A percentile compares a stretch with the other conserved stretches of the same genome.
Conservation (phyloP, 495 filamentous ascomycete genomes). For the Xylaria longipes region DNA sequence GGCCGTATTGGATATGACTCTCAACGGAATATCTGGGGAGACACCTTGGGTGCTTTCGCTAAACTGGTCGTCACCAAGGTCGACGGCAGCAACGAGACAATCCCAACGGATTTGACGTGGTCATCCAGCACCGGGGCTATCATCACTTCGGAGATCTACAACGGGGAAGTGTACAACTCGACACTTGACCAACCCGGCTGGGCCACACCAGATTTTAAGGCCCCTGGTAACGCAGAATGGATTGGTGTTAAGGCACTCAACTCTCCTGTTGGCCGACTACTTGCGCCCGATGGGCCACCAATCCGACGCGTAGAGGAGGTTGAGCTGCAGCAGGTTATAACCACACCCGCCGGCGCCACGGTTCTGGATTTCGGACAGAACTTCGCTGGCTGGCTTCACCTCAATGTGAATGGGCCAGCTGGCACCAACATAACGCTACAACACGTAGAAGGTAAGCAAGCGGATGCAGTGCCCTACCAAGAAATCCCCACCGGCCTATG, state of each 20-base stretch:
- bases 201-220: conserved; percentile 29
- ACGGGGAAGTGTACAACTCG: conserved; percentile 60
- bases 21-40: conserved; percentile 51
- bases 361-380: conserved; percentile 65
- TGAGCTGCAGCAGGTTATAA: conserved; percentile 46
- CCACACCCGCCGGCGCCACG: conserved; percentile 51
- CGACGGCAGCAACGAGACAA: conserved; percentile 31
- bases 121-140: conserved; percentile 47
- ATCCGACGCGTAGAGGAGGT: conserved; percentile 45
- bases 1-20: conserved; percentile 54
- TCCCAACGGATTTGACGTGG: conserved; percentile 55
- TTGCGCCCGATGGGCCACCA: conserved; percentile 49
- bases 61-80: conserved; percentile 45
- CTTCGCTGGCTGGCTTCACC: conserved; percentile 56
- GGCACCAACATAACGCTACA: conserved; percentile 48
- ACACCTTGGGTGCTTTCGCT: conserved; percentile 52
- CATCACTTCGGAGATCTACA: conserved; percentile 57
- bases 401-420: conserved; percentile 43
- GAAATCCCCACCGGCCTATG: neutral
- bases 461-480: neutral
- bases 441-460: conserved; percentile 50
- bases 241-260: conserved; percentile 36
- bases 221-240: conserved; percentile 34
- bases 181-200: conserved; percentile 35
- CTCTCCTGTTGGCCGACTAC: conserved; percentile 38